A percentile compares a stretch with the other conserved stretches of the same genome.
phyloP scores from a whole-genome alignment of 495 filamentous ascomycete species.

The Trichoderma erinaceum region DNA sequence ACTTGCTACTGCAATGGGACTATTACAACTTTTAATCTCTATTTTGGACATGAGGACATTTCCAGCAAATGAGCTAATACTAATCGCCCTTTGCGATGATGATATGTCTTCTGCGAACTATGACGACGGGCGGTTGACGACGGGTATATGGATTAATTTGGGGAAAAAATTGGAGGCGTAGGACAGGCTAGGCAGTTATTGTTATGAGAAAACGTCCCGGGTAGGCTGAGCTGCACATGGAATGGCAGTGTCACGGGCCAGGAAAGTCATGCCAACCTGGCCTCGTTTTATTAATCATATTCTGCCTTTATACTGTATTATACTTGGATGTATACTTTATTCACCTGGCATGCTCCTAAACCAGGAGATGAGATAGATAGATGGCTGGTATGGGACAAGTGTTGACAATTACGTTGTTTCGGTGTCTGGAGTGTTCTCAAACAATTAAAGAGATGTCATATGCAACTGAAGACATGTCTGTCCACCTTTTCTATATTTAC shows the following conservation, averaged over 20 bases:
- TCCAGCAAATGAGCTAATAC: background rate
- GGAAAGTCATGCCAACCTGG: constrained; percentile 13
- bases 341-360: constrained; percentile 7
- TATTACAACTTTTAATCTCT: constrained; percentile 11
- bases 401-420: background rate
- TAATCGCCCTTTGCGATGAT: background rate
- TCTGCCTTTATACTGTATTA: constrained; percentile 7
- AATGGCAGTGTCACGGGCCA: constrained; percentile 1
- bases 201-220: constrained; percentile 7
- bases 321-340: constrained; percentile 1
- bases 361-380: constrained; percentile 8
- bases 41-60: constrained; percentile 7
- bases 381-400: constrained; percentile 1
- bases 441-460: no score
- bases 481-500: no score
- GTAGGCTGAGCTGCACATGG: background rate
- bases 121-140: background rate
- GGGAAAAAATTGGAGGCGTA: background rate
- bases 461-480: background rate
- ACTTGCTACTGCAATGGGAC: background rate
- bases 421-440: background rate
- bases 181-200: background rate
- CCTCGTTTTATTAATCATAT: constrained; percentile 3
- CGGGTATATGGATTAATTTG: constrained; percentile 5
- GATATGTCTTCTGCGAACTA: background rate